phyloP scores from a whole-genome alignment of 345 rosid genomes.

The Ceriops tagal region DNA sequence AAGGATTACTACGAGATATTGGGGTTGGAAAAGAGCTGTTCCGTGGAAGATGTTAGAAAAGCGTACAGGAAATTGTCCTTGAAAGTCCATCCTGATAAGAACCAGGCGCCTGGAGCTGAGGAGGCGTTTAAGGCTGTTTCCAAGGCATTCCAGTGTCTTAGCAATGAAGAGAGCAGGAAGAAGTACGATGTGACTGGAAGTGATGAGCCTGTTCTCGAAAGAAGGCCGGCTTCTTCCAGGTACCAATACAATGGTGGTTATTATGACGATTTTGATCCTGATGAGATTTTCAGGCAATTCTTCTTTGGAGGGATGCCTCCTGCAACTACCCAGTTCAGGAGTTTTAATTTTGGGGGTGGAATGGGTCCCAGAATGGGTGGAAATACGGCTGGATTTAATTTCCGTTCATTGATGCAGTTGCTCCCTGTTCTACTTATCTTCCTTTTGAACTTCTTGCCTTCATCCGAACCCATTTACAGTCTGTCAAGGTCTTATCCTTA shows the following conservation, averaged over 20 bases:
- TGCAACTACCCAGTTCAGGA: conserved; percentile 61
- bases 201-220: conserved; percentile 63
- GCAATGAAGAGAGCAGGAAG: conserved; percentile 59
- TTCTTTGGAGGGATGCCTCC: conserved; percentile 88
- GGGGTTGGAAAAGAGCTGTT: conserved; percentile 60
- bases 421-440: conserved; percentile 72
- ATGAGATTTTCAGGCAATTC: conserved; percentile 90
- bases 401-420: conserved; percentile 63
- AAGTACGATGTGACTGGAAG: conserved; percentile 74
- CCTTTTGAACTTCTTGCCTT: conserved; percentile 68
- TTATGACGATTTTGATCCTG: conserved; percentile 80
- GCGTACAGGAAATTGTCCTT: conserved; percentile 81
- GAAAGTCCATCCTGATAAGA: conserved; percentile 96
- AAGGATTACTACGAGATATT: conserved; percentile 83
- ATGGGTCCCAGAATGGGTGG: conserved; percentile 52
- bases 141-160: conserved; percentile 87
- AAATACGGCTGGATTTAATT: conserved; percentile 59
- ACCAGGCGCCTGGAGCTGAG: conserved; percentile 88
- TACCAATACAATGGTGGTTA: conserved; percentile 42
- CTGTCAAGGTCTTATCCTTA: conserved; percentile 73
- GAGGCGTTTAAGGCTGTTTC: conserved; percentile 87
- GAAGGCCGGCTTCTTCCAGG: conserved; percentile 34
- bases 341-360: conserved; percentile 66
- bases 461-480: conserved; percentile 65
- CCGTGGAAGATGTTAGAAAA: conserved; percentile 79